Percentiles rank a stretch among this genome's conserved stretches.
These are phyloP conservation scores for Auricularia cornea DNA, from an alignment of 768 basidiomycete species.

Conservation along the genomic window DNA sequence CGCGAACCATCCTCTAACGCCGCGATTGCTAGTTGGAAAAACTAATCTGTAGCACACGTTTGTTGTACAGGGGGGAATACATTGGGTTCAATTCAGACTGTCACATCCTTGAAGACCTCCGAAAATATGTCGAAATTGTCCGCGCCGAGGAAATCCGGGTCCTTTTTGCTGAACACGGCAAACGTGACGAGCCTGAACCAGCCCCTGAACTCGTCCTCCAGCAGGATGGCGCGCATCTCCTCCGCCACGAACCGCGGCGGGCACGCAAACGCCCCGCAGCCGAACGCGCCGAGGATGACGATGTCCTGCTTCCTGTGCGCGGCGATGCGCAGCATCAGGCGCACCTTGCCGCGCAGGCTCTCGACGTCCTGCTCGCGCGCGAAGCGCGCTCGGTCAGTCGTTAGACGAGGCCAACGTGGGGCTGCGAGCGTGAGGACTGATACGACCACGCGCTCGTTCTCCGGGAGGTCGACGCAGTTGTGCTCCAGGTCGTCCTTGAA, in stretches of 20 bases:
- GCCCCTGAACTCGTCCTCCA: constrained; percentile 35
- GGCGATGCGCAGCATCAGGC: constrained; percentile 36
- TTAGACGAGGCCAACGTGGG: constrained; percentile 25
- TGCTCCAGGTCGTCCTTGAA: constrained; percentile 41
- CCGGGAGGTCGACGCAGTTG: constrained; percentile 28
- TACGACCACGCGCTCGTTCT: constrained; percentile 27
- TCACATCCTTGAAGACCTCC: constrained; percentile 27
- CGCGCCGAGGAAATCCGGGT: constrained; percentile 12
- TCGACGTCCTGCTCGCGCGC: constrained; percentile 17
- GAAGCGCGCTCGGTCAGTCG: constrained; percentile 18
- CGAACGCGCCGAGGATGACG: constrained; percentile 39
- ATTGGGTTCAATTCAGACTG: background rate
- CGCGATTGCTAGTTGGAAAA: background rate
- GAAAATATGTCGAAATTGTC: constrained; percentile 35
- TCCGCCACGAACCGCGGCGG: constrained; percentile 33
- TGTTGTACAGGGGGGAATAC: background rate
- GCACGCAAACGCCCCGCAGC: constrained; percentile 36
- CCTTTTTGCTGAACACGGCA: constrained; percentile 29
- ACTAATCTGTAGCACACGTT: background rate
- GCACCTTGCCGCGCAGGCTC: constrained; percentile 36
- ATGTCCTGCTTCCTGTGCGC: constrained; percentile 28
- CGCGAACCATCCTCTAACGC: background rate
- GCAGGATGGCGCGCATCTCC: constrained; percentile 34
- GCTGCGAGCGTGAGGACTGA: constrained; percentile 42
- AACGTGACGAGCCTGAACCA: constrained; percentile 34